Conservation (phyloP, 2,329 filamentous ascomycete genomes). For the Colletotrichum melonis region DNA sequence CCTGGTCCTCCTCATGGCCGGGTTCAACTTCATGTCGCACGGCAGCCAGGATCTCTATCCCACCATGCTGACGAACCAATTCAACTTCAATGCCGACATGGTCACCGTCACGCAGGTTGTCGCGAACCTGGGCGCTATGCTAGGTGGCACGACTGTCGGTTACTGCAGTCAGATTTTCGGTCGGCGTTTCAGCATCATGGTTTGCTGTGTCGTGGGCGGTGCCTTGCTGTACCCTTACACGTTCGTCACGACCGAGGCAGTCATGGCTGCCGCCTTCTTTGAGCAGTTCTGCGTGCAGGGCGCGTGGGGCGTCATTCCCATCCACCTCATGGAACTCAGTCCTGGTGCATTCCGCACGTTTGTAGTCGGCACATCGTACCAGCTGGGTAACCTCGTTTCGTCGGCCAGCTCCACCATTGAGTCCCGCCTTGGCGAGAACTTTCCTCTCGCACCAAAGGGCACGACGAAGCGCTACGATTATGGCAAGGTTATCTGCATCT, state of each 20-base stretch:
- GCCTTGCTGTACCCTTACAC: constrained; percentile 87
- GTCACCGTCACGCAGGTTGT: constrained; percentile 79
- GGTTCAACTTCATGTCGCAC: constrained; percentile 93
- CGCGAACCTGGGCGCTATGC: constrained; percentile 77
- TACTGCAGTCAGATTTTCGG: constrained; percentile 78
- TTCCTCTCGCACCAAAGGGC: constrained; percentile 72
- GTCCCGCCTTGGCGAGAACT: constrained; percentile 78
- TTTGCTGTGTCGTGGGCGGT: constrained; percentile 73
- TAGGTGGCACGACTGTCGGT: constrained; percentile 74
- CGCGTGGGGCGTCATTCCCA: constrained; percentile 81
- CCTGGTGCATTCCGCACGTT: constrained; percentile 80
- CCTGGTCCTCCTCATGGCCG: constrained; percentile 87
- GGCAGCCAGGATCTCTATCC: constrained; percentile 75
- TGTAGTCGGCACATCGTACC: constrained; percentile 79
- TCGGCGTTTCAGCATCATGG: constrained; percentile 75
- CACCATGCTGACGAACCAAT: constrained; percentile 69
- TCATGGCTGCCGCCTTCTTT: constrained; percentile 88
- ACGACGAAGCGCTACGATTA: constrained; percentile 72
- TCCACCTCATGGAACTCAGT: constrained; percentile 82
- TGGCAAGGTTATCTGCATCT: constrained; percentile 88
- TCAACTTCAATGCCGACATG: constrained; percentile 60
- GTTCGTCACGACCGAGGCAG: constrained; percentile 68
- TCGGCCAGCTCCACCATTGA: constrained; percentile 81
- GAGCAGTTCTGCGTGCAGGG: constrained; percentile 84
- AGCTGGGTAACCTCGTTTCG: constrained; percentile 80